phyloP scores from a whole-genome alignment of 805 yeast genomes.

The Myxozyma neglecta region DNA sequence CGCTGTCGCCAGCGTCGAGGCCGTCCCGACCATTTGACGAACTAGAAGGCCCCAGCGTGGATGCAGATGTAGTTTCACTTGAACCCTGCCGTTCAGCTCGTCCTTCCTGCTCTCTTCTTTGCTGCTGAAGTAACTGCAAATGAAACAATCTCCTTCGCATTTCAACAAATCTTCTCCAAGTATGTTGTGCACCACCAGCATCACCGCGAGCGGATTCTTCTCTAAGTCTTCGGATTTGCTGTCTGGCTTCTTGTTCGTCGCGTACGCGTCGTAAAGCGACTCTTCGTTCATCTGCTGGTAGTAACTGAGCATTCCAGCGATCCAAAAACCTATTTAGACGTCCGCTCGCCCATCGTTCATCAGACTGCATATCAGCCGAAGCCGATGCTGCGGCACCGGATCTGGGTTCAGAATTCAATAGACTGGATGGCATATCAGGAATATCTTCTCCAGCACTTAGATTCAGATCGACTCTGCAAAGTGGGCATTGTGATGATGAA shows the following conservation, averaged over 20 bases:
- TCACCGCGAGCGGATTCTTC: constrained; percentile 23
- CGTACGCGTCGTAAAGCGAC: constrained; percentile 35
- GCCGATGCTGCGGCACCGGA: neutral
- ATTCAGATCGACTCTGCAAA: constrained; percentile 68
- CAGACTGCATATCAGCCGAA: neutral
- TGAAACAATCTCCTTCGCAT: constrained; percentile 26
- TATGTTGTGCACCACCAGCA: constrained; percentile 3
- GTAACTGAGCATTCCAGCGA: constrained; percentile 38
- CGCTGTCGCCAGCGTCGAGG: no score
- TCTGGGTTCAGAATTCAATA: neutral
- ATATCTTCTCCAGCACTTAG: constrained; percentile 31
- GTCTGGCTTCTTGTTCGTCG: constrained; percentile 35
- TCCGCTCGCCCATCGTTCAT: constrained; percentile 18
- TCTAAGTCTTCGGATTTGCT: constrained; percentile 16
- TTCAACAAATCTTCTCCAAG: constrained; percentile 32
- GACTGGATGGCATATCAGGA: constrained; percentile 25
- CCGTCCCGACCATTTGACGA: no score
- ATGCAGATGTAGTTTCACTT: no score
- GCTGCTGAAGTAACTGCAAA: constrained; percentile 19
- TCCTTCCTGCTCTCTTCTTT: constrained; percentile 6
- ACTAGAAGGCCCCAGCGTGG: no score
- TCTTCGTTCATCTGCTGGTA: constrained; percentile 37
- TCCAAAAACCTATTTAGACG: constrained; percentile 37
- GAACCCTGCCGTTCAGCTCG: neutral
- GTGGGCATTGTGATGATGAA: constrained; percentile 78